Evolutionary conservation across 371 early-diverging fungal species (phyloP).

Genomic region (Actinomucor elegans): DNA sequence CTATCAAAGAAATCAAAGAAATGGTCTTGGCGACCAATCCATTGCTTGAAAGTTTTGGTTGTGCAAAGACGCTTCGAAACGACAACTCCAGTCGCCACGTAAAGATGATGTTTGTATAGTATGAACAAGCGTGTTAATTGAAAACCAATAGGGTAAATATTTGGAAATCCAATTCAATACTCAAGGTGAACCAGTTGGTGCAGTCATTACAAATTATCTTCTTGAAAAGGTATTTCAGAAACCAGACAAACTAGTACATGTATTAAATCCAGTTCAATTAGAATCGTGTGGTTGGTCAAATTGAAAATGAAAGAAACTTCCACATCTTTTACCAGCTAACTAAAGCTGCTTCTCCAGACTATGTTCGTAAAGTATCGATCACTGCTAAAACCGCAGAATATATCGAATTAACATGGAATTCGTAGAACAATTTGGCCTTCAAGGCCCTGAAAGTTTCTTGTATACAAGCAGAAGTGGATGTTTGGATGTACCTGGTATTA

Average conservation of each 20-base stretch:
- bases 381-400: neutral
- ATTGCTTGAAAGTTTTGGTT: constrained; percentile 98
- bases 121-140: too few relatives aligned
- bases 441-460: constrained; percentile 79
- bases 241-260: too few relatives aligned
- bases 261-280: constrained; percentile 17
- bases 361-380: constrained; percentile 55
- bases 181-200: constrained; percentile 95
- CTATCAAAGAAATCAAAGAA: constrained; percentile 90
- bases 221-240: constrained; percentile 99
- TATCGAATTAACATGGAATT: too few relatives aligned
- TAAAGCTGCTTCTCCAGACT: constrained; percentile 74
- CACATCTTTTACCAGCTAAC: constrained; percentile 96
- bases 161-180: constrained; percentile 96
- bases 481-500: constrained; percentile 79
- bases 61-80: constrained; percentile 98
- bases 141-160: too few relatives aligned
- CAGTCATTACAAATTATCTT: constrained; percentile 96
- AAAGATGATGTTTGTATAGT: constrained; percentile 35
- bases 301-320: constrained; percentile 94
- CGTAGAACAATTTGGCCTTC: constrained; percentile 72
- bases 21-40: constrained; percentile 98
- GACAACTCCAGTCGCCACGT: constrained; percentile 98
- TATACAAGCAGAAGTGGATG: constrained; percentile 79
- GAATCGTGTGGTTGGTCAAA: constrained; percentile 95